A percentile compares a stretch with the other conserved stretches of the same genome.
Evolutionary conservation across 441 rosid species (phyloP).

Genomic region (Adansonia grandidieri): DNA sequence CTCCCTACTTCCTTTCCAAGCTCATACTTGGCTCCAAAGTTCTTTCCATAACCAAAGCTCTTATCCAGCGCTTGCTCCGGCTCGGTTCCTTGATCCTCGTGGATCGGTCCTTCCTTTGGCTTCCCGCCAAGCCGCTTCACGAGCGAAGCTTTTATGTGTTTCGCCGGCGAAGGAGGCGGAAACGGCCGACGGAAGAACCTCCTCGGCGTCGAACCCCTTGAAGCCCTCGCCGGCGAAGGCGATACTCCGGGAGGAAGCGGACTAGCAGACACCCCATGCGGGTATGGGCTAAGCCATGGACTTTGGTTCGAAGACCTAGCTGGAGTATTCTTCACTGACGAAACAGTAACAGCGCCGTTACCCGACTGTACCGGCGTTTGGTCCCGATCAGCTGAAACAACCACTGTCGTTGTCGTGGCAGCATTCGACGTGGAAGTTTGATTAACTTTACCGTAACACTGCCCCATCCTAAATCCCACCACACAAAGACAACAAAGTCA

Average conservation of each 20-base stretch:
- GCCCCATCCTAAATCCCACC: constrained; percentile 63
- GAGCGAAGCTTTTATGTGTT: constrained; percentile 85
- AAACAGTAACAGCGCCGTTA: constrained; percentile 41
- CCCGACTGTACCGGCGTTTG: constrained; percentile 42
- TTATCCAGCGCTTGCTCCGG: constrained; percentile 76
- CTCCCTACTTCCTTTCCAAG: constrained; percentile 91
- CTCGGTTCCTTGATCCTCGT: constrained; percentile 69
- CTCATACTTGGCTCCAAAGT: constrained; percentile 87
- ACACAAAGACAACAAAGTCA: constrained; percentile 40
- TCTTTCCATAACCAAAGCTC: constrained; percentile 82
- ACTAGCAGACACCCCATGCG: constrained; percentile 67
- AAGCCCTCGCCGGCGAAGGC: constrained; percentile 69
- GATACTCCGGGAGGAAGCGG: constrained; percentile 75
- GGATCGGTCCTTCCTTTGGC: constrained; percentile 87
- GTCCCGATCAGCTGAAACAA: constrained; percentile 54
- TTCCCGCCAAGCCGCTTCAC: constrained; percentile 77
- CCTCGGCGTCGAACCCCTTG: constrained; percentile 68
- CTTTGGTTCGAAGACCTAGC: constrained; percentile 73
- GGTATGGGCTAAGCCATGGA: constrained; percentile 89
- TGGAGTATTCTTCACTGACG: constrained; percentile 63
- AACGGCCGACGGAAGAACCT: constrained; percentile 82
- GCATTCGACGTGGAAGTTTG: constrained; percentile 44
- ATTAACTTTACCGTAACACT: constrained; percentile 84
- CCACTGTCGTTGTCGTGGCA: constrained; percentile 51
- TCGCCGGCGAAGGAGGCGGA: constrained; percentile 96